Base-by-base conservation (phyloP, 176 grass and related monocot species). In the Elaeis guineensis region DNA sequence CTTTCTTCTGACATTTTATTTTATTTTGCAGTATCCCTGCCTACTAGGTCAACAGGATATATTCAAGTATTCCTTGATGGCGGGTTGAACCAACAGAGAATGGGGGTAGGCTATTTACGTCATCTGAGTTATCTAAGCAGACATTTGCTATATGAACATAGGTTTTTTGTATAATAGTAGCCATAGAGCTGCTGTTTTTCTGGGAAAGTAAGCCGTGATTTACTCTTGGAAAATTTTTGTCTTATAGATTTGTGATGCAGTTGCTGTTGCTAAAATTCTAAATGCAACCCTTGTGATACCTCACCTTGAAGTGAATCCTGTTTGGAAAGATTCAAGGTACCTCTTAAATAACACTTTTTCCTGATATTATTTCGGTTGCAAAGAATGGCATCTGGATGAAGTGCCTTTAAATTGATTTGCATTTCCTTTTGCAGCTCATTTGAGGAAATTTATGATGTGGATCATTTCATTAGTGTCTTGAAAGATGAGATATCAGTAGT, bases 11-110 rank as follows among this genome's bases (percentile, higher is more conserved):
- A 32, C 26, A 21, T 21, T 52, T 21, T 17, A 39, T 59, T 55
- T 3, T 55, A 20, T 25, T 6, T 69, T 91, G 93, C 59, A 44
- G 35, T 9, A 12, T 12, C 35, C 24, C 28, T 80, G 19, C 72
- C 87, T 64, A 53, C 48, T 28, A 70, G 81, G 20, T 21, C 70
- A 65, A 89, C 68, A 75, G 87, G 87, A 66, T 91, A 83, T 65
- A 79, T 97, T 60, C 93, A 97, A 81, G 87, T 97, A 70, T 97
- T 97, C 78, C 87, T 97, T 75, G 93, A 97, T 53, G 93, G 93
- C 52, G 93, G 93, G 69, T 71, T 97, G 54, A 97, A 97, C 52
- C 93, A 97, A 63, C 93, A 97, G 76, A 88, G 87, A 65, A 97
- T 97, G 84, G 87, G 81, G 79, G 93, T 97, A 91, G 83, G 48